Evolutionary conservation across 208 protist species (phyloP), one percentile per base, ranked within the genome.

Genomic region (Trypanosoma rangeli): DNA sequence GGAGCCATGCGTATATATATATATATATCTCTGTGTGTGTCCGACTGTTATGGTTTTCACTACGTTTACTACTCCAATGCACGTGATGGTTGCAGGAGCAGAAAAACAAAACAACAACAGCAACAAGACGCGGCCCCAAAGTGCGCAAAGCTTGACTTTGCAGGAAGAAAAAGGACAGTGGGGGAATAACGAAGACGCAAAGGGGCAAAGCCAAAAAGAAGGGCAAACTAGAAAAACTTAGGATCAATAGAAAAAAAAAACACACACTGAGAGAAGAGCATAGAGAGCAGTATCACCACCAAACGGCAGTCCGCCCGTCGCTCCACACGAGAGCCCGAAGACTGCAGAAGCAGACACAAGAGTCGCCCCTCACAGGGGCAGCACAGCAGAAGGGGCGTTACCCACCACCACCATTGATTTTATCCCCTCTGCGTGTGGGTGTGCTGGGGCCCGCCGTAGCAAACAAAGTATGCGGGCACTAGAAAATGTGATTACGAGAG

Each of bases 141-240:
- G 33, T 37, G 2, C 33, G 33, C 33, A 37, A 7, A 7, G 2
- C 33, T 37, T 7, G 33, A 37, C 2, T 2, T 9, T 7, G 33
- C 33, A 37, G 33, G 33, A 37, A 37, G 33, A 2, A 37, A 37
- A 37, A 7, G 44, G 42, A 57, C 22, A 75, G 48, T 28, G 22
- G 62, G n/a, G 61, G 64, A 56, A 58, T 59, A 29, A 62, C 48
- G 62, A 64, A 61, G 49, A 4, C 20, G 48, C n/a, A 52, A 52
- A 52, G 15, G 15, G 48, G 48, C 48, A 52, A 52, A 52, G n/a
- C 15, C n/a, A 75, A 64, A 44, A 57, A 70, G 59, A 37, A 79
- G 52, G 53, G n/a, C 70, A 64, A 46, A 44, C 15, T 33, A 46
- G 8, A 26, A 50, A 44, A 16, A 1, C 16, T 9, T 20, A 52